phyloP scores from a whole-genome alignment of 371 early-diverging fungal genomes.

The Nosema granulosis region DNA sequence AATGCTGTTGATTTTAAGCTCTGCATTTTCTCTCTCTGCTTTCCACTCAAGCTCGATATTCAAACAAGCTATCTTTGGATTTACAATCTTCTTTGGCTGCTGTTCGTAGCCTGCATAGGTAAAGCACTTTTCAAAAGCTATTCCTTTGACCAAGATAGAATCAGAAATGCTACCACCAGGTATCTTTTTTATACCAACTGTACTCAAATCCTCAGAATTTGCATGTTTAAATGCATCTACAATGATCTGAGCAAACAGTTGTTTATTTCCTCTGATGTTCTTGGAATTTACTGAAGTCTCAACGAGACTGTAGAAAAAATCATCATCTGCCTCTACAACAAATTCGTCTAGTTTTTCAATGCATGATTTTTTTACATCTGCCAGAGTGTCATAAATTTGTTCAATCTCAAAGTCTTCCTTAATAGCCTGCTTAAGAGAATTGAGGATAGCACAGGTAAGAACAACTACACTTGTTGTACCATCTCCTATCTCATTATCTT shows the following conservation, averaged over 20 bases:
- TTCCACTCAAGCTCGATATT: conserved; percentile 98
- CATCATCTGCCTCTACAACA: conserved; percentile 67
- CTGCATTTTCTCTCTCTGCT: conserved; percentile 99
- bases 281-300: conserved; percentile 95
- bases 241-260: conserved; percentile 93
- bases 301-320: conserved; percentile 85
- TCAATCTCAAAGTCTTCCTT: conserved; percentile 90
- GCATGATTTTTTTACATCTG: conserved; percentile 73
- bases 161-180: conserved; percentile 95
- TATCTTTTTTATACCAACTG: conserved; percentile 80
- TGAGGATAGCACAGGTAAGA: conserved; percentile 87
- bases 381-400: conserved; percentile 83
- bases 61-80: conserved; percentile 84
- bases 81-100: conserved; percentile 88
- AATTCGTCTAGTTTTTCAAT: conserved; percentile 29
- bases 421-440: conserved; percentile 81
- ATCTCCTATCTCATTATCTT: conserved; percentile 99
- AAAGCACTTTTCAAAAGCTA: conserved; percentile 99
- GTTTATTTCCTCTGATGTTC: conserved; percentile 87
- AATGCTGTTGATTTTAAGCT: conserved; percentile 89
- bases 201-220: conserved; percentile 67
- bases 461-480: conserved; percentile 98
- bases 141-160: conserved; percentile 87
- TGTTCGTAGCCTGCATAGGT: conserved; percentile 99
- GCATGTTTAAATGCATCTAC: conserved; percentile 87